Conservation (phyloP, 345 rosid species). For the Eucalyptus virginea region DNA sequence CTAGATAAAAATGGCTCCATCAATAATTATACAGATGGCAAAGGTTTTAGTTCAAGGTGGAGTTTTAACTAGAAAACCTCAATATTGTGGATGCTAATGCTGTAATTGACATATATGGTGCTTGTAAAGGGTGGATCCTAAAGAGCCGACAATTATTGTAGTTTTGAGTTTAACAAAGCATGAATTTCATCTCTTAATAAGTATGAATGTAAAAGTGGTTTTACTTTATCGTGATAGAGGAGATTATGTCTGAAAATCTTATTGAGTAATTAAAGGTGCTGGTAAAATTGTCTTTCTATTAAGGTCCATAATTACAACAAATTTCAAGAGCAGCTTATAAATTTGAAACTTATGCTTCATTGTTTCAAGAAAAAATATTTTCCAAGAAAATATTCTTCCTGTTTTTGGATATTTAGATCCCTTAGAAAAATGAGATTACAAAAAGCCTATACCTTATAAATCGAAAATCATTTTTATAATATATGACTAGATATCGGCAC, state of each 20-base stretch:
- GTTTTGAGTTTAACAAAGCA: not conserved
- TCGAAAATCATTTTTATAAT: no score
- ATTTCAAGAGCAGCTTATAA: not conserved
- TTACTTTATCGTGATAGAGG: not conserved
- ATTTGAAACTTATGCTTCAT: not conserved
- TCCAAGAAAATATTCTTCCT: no score
- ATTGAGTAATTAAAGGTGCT: not conserved
- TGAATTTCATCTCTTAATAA: not conserved
- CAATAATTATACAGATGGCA: rapidly evolving
- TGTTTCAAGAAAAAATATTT: not conserved
- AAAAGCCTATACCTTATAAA: not conserved
- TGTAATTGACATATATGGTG: not conserved
- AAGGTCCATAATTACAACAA: not conserved
- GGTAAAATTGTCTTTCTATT: not conserved
- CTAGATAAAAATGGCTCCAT: not conserved
- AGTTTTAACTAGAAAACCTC: not conserved
- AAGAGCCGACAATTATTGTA: rapidly evolving
- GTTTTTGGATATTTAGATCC: not conserved
- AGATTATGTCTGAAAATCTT: not conserved
- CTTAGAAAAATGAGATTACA: not conserved
- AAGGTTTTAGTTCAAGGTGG: not conserved
- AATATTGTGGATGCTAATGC: not conserved
- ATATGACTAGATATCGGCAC: not conserved
- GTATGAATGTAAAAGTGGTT: not conserved
- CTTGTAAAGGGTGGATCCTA: not conserved